Evolutionary conservation across 495 filamentous ascomycete species (phyloP).

Genomic region (Penicillium bialowiezense): DNA sequence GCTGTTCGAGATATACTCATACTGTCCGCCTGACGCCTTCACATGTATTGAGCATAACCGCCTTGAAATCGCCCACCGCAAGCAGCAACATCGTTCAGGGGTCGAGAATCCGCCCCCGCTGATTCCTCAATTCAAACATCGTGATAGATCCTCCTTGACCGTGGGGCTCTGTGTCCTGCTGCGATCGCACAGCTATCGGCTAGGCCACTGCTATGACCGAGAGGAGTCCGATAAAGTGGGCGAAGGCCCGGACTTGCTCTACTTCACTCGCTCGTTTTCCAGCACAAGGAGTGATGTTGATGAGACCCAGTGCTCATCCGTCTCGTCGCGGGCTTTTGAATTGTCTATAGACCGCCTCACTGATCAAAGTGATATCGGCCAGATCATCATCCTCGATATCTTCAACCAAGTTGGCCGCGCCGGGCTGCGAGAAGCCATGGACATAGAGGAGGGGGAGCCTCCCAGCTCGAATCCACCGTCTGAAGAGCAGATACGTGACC

Average conservation of each 20-base stretch:
- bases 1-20: slow-evolving; percentile 23
- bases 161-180: slow-evolving; percentile 11
- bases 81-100: slow-evolving; percentile 14
- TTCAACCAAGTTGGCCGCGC: neutral
- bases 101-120: slow-evolving; percentile 11
- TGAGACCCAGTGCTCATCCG: neutral
- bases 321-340: slow-evolving; percentile 13
- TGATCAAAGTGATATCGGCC: slow-evolving; percentile 6
- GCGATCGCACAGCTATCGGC: slow-evolving; percentile 18
- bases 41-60: slow-evolving; percentile 23
- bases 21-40: slow-evolving; percentile 17
- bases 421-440: slow-evolving; percentile 5
- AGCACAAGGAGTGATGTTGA: slow-evolving; percentile 2
- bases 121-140: slow-evolving; percentile 6
- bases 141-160: neutral
- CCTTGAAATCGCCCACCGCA: slow-evolving; percentile 23
- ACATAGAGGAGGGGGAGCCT: slow-evolving; percentile 10
- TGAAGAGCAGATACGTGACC: slow-evolving; percentile 14
- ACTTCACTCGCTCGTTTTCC: slow-evolving; percentile 18
- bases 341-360: slow-evolving; percentile 6
- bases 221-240: neutral
- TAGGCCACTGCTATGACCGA: slow-evolving; percentile 6
- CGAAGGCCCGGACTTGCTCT: slow-evolving; percentile 12
- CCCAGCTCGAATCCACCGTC: neutral
- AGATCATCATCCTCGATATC: slow-evolving; percentile 4